These are phyloP conservation scores for Lumnitzera littorea DNA, from an alignment of 345 rosid species.

Conservation along the genomic window DNA sequence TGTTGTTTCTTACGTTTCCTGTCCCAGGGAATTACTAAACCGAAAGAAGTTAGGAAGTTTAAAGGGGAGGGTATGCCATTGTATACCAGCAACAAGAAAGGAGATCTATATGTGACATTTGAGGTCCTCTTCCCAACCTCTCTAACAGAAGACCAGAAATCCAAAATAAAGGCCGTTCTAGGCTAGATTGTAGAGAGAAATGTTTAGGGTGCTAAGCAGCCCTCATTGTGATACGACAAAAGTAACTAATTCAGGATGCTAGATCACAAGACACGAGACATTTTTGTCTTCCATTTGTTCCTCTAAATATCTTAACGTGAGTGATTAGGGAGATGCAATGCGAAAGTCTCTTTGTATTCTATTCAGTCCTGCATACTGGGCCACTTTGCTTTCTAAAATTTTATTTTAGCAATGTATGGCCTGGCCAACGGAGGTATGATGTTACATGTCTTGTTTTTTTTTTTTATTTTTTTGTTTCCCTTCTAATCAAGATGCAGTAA, in stretches of 20 bases:
- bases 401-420: too few species aligned
- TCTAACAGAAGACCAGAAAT: constrained; percentile 77
- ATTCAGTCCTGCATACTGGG: neutral
- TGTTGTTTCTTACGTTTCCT: neutral
- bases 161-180: constrained; percentile 62
- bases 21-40: constrained; percentile 80
- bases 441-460: too few species aligned
- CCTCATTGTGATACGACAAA: constrained; percentile 15
- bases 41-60: constrained; percentile 82
- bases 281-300: too few species aligned
- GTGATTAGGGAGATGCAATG: too few species aligned
- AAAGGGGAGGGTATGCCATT: constrained; percentile 98
- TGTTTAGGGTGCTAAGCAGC: constrained; percentile 12
- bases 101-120: constrained; percentile 72
- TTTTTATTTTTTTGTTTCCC: too few species aligned
- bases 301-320: too few species aligned
- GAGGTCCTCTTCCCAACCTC: constrained; percentile 89
- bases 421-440: too few species aligned
- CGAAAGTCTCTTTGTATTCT: neutral
- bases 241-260: too few species aligned
- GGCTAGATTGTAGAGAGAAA: constrained; percentile 28
- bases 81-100: constrained; percentile 81
- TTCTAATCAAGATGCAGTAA: too few species aligned
- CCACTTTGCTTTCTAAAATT: too few species aligned
- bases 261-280: too few species aligned